Conservation (phyloP, 1,139 yeast genomes). For the Candida tetrigidarum region DNA sequence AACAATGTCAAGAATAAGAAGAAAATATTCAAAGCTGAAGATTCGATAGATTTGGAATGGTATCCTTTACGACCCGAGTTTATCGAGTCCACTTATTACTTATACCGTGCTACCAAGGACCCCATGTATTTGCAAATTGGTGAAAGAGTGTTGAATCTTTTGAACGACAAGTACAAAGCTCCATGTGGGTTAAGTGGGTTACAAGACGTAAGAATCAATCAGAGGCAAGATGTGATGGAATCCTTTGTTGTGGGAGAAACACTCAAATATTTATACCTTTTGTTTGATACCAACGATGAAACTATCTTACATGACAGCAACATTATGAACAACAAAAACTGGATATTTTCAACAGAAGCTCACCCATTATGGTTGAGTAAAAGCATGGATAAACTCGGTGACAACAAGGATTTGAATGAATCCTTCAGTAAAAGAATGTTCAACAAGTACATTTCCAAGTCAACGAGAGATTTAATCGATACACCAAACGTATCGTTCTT, state of each 20-base stretch:
- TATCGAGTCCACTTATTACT: constrained; percentile 82
- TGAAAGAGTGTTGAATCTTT: constrained; percentile 57
- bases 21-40: constrained; percentile 18
- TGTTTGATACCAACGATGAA: constrained; percentile 72
- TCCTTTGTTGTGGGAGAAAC: constrained; percentile 89
- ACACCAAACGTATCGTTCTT: constrained; percentile 16
- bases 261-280: constrained; percentile 75
- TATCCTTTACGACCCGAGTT: constrained; percentile 93
- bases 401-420: constrained; percentile 1
- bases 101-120: constrained; percentile 84
- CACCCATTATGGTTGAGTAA: constrained; percentile 79
- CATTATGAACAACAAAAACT: constrained; percentile 46
- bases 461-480: constrained; percentile 5
- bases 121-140: constrained; percentile 85
- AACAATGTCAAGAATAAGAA: constrained; percentile 12
- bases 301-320: constrained; percentile 44
- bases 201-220: constrained; percentile 67
- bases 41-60: constrained; percentile 72
- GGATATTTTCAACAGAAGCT: constrained; percentile 90
- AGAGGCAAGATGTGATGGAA: constrained; percentile 82
- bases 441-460: constrained; percentile 1
- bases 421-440: neutral
- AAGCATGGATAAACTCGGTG: constrained; percentile 19
- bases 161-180: constrained; percentile 55
- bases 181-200: constrained; percentile 85